Base-by-base conservation (phyloP, 2,329 filamentous ascomycete species). In the Teratosphaeria pseudoeucalypti region DNA sequence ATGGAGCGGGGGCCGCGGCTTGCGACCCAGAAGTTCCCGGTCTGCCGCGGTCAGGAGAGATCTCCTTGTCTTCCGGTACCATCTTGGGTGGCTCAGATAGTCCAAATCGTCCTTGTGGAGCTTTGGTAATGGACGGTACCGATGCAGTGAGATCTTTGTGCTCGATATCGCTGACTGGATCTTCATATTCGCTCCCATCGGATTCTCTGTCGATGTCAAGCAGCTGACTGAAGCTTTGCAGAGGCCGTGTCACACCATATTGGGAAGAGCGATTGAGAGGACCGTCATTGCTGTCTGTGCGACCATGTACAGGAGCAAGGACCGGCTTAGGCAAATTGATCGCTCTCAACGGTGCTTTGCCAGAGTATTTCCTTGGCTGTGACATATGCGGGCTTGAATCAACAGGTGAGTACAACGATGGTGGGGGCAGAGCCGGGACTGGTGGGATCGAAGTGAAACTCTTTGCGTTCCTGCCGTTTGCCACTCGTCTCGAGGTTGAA, bases 51-150 rank as follows among this genome's bases (percentile, higher is more conserved):
- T 69, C 70, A 14, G 70, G 70, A 9, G 70, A 72, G n/a, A 71
- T 66, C 39, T 70, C 70, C 54, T 71, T 70, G 58, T 71, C 66
- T 60, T 72, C 70, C 12, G 70, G 69, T 14, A 72, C 70, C 52
- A 66, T 68, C 57, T 71, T 72, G 7, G 70, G 69, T 43, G 68
- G 70, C 23, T 67, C 65, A 9, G 66, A 70, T 7, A 70, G 61
- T 6, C 65, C 67, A 58, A 70, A 70, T 23, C 69, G 63, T 29
- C 69, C 68, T 6, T 64, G 62, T 12, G 68, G 68, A 32, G 68
- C 65, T 16, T 65, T 59, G n/a, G 9, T 49, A 26, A 67, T 54
- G 4, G 63, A 63, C 3, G 68, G 67, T 39, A 68, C 63, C 7
- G 66, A 67, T 12, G 66, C 65, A 23, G 64, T 63, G 14, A 70